Percentiles rank a stretch among this genome's conserved stretches.
Evolutionary conservation across 495 filamentous ascomycete genomes (phyloP).

Genomic region (Lindgomyces ingoldianus): DNA sequence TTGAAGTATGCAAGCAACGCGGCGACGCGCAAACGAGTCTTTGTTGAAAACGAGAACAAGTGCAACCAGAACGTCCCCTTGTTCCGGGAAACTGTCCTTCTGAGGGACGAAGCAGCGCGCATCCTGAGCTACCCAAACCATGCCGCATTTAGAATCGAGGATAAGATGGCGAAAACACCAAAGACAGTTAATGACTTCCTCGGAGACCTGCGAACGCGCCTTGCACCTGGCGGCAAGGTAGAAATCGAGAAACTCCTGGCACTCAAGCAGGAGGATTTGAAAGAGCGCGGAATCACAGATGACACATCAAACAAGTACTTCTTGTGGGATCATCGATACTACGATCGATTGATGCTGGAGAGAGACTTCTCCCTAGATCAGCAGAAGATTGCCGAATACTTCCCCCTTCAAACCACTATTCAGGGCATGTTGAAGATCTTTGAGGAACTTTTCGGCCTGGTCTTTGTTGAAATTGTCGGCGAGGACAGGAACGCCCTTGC

Average conservation of each 20-base stretch:
- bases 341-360: slow-evolving; percentile 90
- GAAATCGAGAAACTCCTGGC: slow-evolving; percentile 72
- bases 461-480: slow-evolving; percentile 78
- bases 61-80: slow-evolving; percentile 82
- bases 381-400: slow-evolving; percentile 88
- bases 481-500: slow-evolving; percentile 59
- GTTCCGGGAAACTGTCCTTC: slow-evolving; percentile 81
- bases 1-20: slow-evolving; percentile 62
- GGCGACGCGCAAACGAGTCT: slow-evolving; percentile 59
- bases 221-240: slow-evolving; percentile 74
- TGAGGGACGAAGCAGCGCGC: slow-evolving; percentile 91
- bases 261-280: slow-evolving; percentile 78
- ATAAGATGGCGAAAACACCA: slow-evolving; percentile 96
- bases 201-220: slow-evolving; percentile 70
- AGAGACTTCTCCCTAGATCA: slow-evolving; percentile 87
- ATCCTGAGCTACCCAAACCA: slow-evolving; percentile 90
- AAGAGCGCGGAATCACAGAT: slow-evolving; percentile 55
- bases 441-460: slow-evolving; percentile 86
- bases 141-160: slow-evolving; percentile 86
- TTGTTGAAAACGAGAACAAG: slow-evolving; percentile 72
- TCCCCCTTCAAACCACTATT: slow-evolving; percentile 82
- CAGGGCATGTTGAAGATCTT: slow-evolving; percentile 92
- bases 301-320: slow-evolving; percentile 75
- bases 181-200: slow-evolving; percentile 85
- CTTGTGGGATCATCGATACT: slow-evolving; percentile 87